These are phyloP conservation scores for Marchantia polymorpha DNA, from an alignment of 225 moss, liverwort and hornwort genomes.

Conservation along the genomic window DNA sequence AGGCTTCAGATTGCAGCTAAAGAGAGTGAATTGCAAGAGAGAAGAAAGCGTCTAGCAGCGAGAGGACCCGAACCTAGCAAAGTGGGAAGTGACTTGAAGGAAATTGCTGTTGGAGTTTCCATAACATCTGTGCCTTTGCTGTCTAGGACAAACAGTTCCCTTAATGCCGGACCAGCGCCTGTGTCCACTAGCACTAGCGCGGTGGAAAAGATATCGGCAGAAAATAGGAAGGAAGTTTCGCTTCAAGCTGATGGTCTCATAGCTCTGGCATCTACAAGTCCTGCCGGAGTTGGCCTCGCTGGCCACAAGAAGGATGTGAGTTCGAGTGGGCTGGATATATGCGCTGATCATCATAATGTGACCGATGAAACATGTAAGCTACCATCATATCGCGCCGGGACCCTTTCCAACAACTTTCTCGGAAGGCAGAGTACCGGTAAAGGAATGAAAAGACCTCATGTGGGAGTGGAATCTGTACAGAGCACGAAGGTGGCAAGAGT, in stretches of 20 bases:
- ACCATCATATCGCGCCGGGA: background rate
- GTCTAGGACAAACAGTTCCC: background rate
- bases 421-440: conserved; percentile 11
- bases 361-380: background rate
- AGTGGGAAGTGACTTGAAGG: conserved; percentile 24
- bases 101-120: conserved; percentile 4
- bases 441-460: conserved; percentile 28
- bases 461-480: conserved; percentile 19
- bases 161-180: conserved; percentile 2
- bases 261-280: conserved; percentile 29
- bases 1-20: conserved; percentile 68
- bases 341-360: conserved; percentile 11
- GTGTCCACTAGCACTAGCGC: conserved; percentile 6
- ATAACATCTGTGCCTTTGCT: background rate
- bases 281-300: conserved; percentile 23
- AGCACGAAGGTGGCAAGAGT: conserved; percentile 26
- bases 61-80: conserved; percentile 35
- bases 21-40: conserved; percentile 57
- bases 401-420: background rate
- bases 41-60: conserved; percentile 36
- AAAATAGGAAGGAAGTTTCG: conserved; percentile 21
- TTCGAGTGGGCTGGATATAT: conserved; percentile 15
- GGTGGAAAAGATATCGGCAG: conserved; percentile 22
- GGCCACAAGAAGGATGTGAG: conserved; percentile 24
- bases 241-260: background rate